These are phyloP conservation scores for Avicennia marina DNA, from an alignment of 257 asterid species.

Conservation along the genomic window DNA sequence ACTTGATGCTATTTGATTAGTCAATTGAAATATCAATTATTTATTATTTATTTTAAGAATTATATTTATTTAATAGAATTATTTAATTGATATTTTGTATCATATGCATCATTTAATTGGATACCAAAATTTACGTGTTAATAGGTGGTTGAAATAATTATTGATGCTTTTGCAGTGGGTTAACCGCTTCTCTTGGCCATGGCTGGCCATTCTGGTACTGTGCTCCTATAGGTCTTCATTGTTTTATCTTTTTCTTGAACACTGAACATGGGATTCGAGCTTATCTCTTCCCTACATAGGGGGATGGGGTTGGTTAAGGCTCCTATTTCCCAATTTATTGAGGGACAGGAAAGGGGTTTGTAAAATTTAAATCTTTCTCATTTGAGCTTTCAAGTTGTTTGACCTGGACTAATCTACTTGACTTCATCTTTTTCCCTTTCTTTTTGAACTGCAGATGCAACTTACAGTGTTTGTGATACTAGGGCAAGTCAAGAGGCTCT, in stretches of 20 bases:
- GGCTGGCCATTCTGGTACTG: conserved; percentile 41
- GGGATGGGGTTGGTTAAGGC: no score
- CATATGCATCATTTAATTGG: no score
- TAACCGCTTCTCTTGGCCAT: conserved; percentile 45
- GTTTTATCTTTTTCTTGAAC: background rate
- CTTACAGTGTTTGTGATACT: conserved; percentile 58
- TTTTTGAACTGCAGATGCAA: conserved; percentile 38
- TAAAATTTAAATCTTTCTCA: no score
- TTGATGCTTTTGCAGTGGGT: conserved; percentile 49
- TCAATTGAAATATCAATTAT: no score
- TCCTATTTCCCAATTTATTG: no score
- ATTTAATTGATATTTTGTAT: no score
- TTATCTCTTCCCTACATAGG: background rate
- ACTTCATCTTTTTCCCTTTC: conserved; percentile 4
- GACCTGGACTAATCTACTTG: no score
- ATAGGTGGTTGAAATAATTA: conserved; percentile 18
- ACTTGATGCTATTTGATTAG: no score
- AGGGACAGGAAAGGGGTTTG: no score
- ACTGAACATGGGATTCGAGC: background rate
- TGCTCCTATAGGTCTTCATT: background rate
- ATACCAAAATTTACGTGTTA: no score
- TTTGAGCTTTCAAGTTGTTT: background rate
- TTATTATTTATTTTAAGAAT: no score
- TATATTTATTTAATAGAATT: no score
- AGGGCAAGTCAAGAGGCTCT: conserved; percentile 33